Base-by-base conservation (phyloP, 805 yeast species). In the Saccharomyces kudriavzevii region DNA sequence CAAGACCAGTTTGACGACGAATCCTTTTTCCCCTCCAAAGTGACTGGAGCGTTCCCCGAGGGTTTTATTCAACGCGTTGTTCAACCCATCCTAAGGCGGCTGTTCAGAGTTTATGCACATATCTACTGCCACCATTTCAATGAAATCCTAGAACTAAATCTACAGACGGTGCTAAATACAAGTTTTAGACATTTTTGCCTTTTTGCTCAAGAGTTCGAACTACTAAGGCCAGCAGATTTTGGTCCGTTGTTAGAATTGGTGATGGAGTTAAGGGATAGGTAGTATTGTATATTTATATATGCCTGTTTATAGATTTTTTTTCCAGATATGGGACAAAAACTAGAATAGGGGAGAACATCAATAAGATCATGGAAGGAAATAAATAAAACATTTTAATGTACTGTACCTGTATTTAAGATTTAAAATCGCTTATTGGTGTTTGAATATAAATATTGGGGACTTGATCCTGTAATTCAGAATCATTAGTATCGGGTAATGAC, bases 111-210 rank as follows among this genome's bases (percentile, higher is more conserved):
- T 3, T 94, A 94, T 66, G 98, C 99, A 1, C 99, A 94, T 71
- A 88, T 94, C 47, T 94, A 94, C 70, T 94, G 99, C 66, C 98
- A 94, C 66, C 99, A 94, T 69, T 92, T 94, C 70, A 96, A 90
- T 67, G 97, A 92, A 70, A 87, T 94, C 54, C 81, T 90, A 45
- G 98, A 91, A 67, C 76, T 94, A 60, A 96, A 96, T 2, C 74
- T 92, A 62, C 97, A 91, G 68, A 87, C 96, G 11, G 96, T 92
- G 62, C 77, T 92, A 60, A 94, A 94, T 67, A 92, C 99, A 5
- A 86, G 96, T 63, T 81, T 92, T 64, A 94, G 95, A 72, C 99
- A 92, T 69, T 94, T 90, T 66, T 89, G 90, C 27, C 75, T 92
- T 58, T 92, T 94, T 68, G 81, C 89, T 52, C 85, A 82, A 61